These are phyloP conservation scores for Colletotrichum cordylinicola DNA, from an alignment of 2,329 filamentous ascomycete species.

Conservation along the genomic window DNA sequence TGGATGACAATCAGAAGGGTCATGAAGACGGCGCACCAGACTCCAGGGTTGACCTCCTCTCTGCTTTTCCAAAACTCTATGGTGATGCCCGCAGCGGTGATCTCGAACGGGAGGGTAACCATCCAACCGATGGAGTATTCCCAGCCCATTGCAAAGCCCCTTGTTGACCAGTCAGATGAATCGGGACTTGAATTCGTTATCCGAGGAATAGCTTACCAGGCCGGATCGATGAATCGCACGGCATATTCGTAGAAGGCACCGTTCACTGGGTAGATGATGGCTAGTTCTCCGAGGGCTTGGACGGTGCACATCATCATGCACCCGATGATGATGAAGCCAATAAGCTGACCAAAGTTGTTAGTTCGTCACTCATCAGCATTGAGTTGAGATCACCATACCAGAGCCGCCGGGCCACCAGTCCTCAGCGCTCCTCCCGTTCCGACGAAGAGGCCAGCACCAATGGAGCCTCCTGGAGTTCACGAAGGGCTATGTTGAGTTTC, in stretches of 20 bases:
- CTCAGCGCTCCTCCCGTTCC: not conserved
- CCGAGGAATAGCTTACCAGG: conserved; percentile 37
- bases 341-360: conserved; percentile 25
- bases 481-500: not conserved
- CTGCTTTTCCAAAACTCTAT: conserved; percentile 77
- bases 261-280: conserved; percentile 64
- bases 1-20: conserved; percentile 69
- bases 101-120: not conserved
- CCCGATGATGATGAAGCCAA: conserved; percentile 60
- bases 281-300: conserved; percentile 65
- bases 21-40: conserved; percentile 77
- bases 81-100: conserved; percentile 78
- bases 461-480: not conserved
- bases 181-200: no score
- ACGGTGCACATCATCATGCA: conserved; percentile 58
- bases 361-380: fast-evolving
- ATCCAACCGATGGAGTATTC: conserved; percentile 32
- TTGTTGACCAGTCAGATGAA: not conserved
- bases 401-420: not conserved
- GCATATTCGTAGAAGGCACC: conserved; percentile 66
- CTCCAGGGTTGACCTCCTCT: conserved; percentile 74
- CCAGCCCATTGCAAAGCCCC: conserved; percentile 58
- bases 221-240: conserved; percentile 65
- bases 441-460: not conserved
- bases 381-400: not conserved